Conservation (phyloP, 148 eudicot species). For the Suaeda aralocaspica region DNA sequence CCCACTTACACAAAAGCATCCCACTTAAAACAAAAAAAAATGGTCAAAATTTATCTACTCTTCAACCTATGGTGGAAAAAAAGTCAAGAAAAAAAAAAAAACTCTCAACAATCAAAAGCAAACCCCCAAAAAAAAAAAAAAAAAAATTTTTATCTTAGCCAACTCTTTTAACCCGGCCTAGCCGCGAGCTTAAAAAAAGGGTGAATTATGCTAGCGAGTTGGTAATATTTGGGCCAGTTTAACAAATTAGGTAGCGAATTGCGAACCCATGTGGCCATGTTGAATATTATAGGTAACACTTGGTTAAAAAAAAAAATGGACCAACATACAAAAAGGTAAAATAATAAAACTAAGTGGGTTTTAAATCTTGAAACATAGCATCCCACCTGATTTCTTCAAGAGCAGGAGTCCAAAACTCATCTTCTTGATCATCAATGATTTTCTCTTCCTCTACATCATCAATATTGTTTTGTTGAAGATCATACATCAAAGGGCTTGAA, state of each 20-base stretch:
- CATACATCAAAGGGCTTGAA: slow-evolving; percentile 51
- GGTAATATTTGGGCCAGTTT: too few relatives aligned
- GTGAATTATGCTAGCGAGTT: too few relatives aligned
- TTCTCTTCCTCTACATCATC: too few relatives aligned
- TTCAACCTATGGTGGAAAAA: slow-evolving; percentile 1
- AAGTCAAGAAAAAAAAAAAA: slow-evolving; percentile 10
- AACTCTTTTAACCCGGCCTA: too few relatives aligned
- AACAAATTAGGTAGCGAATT: too few relatives aligned
- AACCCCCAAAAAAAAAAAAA: neutral
- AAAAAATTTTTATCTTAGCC: too few relatives aligned
- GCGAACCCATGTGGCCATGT: too few relatives aligned
- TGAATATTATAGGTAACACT: too few relatives aligned
- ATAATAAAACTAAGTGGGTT: slow-evolving; percentile 46
- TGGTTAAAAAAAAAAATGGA: too few relatives aligned
- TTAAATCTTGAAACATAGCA: slow-evolving; percentile 73
- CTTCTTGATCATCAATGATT: slow-evolving; percentile 25
- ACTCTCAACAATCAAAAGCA: slow-evolving; percentile 25
- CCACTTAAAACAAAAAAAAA: neutral
- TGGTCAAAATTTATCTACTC: slow-evolving; percentile 20
- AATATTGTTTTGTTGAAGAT: slow-evolving; percentile 25
- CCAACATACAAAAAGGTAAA: too few relatives aligned
- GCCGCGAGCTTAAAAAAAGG: too few relatives aligned
- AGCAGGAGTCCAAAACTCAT: slow-evolving; percentile 46
- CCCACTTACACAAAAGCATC: slow-evolving; percentile 14
- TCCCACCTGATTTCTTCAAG: slow-evolving; percentile 75